phyloP scores from a whole-genome alignment of 1,139 yeast genomes.

The Saccharomyces hybrid region DNA sequence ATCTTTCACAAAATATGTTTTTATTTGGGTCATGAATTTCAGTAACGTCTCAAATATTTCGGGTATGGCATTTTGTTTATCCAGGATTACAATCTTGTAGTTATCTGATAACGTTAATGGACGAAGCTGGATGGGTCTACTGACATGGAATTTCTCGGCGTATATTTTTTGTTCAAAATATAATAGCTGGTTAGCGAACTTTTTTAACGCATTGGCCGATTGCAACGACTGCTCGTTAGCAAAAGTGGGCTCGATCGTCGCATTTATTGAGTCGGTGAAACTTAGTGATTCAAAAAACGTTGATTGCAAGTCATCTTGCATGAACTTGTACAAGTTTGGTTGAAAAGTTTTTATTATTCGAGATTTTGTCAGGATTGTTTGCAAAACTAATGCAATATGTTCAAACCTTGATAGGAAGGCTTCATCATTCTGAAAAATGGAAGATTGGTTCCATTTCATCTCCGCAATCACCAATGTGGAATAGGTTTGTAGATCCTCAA shows the following conservation, averaged over 20 bases:
- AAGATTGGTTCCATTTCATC: constrained; percentile 8
- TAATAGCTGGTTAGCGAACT: background rate
- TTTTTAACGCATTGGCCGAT: background rate
- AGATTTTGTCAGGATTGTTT: background rate
- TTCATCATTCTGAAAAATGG: background rate
- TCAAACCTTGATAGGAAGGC: background rate
- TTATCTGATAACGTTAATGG: background rate
- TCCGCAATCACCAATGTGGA: constrained; percentile 14
- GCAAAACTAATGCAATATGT: background rate
- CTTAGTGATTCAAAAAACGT: background rate
- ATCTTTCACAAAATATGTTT: constrained; percentile 13
- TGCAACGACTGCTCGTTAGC: background rate
- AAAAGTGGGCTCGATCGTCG: background rate
- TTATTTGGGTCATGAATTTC: constrained; percentile 11
- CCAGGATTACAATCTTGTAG: background rate
- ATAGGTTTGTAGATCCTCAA: constrained; percentile 13
- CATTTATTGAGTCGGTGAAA: background rate
- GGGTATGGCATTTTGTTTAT: background rate
- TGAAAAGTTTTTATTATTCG: background rate
- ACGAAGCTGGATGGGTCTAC: background rate
- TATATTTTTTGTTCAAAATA: background rate
- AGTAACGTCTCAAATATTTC: background rate
- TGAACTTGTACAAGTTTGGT: background rate
- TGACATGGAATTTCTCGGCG: background rate
- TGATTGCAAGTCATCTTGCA: background rate